Evolutionary conservation across 768 basidiomycete genomes (phyloP).

Genomic region (Tremella mesenterica): DNA sequence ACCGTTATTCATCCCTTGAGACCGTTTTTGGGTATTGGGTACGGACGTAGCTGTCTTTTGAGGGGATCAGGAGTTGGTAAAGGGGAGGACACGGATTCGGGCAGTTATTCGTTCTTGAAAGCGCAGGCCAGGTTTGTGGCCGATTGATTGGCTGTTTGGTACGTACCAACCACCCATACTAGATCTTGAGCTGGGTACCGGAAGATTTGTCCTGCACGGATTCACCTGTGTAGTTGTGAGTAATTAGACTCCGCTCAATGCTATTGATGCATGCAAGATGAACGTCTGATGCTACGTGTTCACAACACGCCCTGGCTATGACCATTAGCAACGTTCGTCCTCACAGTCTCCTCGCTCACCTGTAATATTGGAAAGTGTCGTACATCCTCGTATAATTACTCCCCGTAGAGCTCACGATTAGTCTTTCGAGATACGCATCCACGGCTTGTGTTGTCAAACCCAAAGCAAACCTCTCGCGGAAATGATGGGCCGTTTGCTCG

Average conservation of each 20-base stretch:
- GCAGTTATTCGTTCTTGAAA: conserved; percentile 28
- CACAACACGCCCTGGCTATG: background rate
- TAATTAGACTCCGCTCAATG: too few species aligned
- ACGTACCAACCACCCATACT: too few species aligned
- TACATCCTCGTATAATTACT: conserved; percentile 93
- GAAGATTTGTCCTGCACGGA: too few species aligned
- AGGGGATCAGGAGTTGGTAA: conserved; percentile 26
- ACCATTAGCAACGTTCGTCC: background rate
- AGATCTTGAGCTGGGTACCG: too few species aligned
- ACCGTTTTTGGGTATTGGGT: conserved; percentile 29
- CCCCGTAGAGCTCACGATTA: conserved; percentile 82
- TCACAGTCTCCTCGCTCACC: conserved; percentile 18
- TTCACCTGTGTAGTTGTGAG: too few species aligned
- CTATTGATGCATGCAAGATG: background rate
- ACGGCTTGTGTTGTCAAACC: conserved; percentile 70
- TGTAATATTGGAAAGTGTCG: conserved; percentile 56
- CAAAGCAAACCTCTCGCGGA: conserved; percentile 90
- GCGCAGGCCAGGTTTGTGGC: conserved; percentile 16
- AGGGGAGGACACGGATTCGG: conserved; percentile 32
- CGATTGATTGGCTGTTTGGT: too few species aligned
- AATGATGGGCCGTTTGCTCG: conserved; percentile 75
- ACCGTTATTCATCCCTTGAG: conserved; percentile 30
- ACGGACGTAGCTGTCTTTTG: conserved; percentile 18
- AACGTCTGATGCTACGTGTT: background rate
- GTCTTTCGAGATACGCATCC: conserved; percentile 76